phyloP scores from a whole-genome alignment of 352 stramenopile genomes.

The Ophiocytium majus region DNA sequence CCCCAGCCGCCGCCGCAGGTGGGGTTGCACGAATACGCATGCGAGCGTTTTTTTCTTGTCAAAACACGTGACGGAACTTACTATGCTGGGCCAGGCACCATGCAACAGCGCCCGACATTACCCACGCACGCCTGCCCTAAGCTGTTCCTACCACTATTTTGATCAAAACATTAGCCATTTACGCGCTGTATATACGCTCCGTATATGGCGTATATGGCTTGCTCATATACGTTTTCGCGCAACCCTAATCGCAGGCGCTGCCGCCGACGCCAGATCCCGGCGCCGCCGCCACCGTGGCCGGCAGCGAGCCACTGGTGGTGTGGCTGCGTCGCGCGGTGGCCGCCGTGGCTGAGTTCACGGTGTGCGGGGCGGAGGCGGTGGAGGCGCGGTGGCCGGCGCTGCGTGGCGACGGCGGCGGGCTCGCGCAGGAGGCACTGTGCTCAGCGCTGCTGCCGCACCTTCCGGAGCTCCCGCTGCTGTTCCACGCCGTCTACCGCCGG shows the following conservation, averaged over 20 bases:
- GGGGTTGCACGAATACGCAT: too few species aligned
- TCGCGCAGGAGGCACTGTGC: not conserved
- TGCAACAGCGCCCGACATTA: too few species aligned
- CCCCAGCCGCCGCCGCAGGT: too few species aligned
- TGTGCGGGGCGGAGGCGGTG: not conserved
- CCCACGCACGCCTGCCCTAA: too few species aligned
- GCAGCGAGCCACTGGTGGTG: conserved; percentile 7
- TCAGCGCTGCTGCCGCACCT: conserved; percentile 5
- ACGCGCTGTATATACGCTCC: too few species aligned
- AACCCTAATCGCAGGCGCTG: not conserved
- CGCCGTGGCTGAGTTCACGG: not conserved
- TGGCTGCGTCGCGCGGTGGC: not conserved
- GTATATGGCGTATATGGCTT: too few species aligned
- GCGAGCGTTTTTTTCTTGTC: too few species aligned
- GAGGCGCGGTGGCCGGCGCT: not conserved
- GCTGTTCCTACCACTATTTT: too few species aligned
- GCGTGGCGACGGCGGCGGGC: not conserved
- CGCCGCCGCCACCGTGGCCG: conserved; percentile 6
- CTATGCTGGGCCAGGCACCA: too few species aligned
- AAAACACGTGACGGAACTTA: too few species aligned
- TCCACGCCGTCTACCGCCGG: not conserved
- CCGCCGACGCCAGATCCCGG: not conserved
- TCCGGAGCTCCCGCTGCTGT: conserved; percentile 2
- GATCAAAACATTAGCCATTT: too few species aligned
- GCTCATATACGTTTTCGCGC: not conserved